Percentiles rank a stretch among this genome's conserved stretches.
Evolutionary conservation across 148 eudicot species (phyloP).

Genomic region (Vaccinium darrowii): DNA sequence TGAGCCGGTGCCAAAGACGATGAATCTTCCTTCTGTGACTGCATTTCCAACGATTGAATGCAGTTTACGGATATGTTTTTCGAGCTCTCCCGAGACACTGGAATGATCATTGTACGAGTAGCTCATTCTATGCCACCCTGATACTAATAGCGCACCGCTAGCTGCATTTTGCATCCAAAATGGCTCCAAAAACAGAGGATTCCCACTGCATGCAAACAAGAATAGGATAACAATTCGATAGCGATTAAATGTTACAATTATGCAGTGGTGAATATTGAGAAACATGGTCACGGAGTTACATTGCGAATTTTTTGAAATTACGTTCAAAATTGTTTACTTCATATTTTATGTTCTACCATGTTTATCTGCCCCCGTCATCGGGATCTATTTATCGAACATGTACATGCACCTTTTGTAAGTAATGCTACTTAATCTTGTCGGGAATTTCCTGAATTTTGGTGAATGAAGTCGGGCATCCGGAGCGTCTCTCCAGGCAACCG

Average conservation of each 20-base stretch:
- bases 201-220: constrained; percentile 25
- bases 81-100: constrained; percentile 25
- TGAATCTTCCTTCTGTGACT: constrained; percentile 27
- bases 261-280: background rate
- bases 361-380: too few relatives aligned
- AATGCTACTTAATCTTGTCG: too few relatives aligned
- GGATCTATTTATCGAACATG: too few relatives aligned
- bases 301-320: background rate
- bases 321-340: background rate
- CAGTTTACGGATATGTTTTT: constrained; percentile 26
- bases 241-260: background rate
- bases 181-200: constrained; percentile 42
- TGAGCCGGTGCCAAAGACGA: constrained; percentile 47
- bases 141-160: constrained; percentile 30
- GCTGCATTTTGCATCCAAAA: constrained; percentile 37
- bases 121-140: constrained; percentile 52
- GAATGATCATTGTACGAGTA: constrained; percentile 17
- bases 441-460: too few relatives aligned
- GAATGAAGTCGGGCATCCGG: too few relatives aligned
- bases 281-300: background rate
- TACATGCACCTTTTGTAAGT: too few relatives aligned
- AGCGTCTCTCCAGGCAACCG: too few relatives aligned
- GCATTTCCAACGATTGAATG: constrained; percentile 39
- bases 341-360: too few relatives aligned
- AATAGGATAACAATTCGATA: background rate